Percentiles rank a stretch among this genome's conserved stretches.
phyloP scores from a whole-genome alignment of 495 filamentous ascomycete genomes.

The Podospora pseudoanserina region DNA sequence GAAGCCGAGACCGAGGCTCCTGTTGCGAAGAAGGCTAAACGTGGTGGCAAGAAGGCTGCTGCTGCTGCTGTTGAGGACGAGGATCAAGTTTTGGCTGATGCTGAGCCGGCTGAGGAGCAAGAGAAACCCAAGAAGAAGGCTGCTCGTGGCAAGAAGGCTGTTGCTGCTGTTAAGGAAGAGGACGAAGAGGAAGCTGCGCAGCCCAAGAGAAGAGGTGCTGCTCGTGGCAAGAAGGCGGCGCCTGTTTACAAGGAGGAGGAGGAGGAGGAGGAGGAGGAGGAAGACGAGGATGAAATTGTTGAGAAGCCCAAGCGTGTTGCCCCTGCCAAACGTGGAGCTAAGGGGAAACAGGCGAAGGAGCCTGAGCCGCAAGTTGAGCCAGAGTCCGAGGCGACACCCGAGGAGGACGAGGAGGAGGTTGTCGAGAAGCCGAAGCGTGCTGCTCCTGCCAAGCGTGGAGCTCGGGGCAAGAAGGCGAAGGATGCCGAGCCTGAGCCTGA shows the following conservation, averaged over 20 bases:
- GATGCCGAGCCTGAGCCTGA: constrained; percentile 23
- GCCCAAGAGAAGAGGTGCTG: not conserved
- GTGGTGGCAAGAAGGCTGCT: constrained; percentile 30
- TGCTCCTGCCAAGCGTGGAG: constrained; percentile 18
- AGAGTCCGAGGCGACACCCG: constrained; percentile 14
- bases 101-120: constrained; percentile 17
- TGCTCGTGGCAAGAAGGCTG: constrained; percentile 15
- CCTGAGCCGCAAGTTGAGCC: constrained; percentile 2
- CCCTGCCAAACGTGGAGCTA: constrained; percentile 11
- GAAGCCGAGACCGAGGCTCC: constrained; percentile 19
- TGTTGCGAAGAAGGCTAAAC: constrained; percentile 31
- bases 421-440: constrained; percentile 14
- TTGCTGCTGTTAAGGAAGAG: constrained; percentile 11
- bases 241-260: constrained; percentile 22
- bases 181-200: constrained; percentile 30
- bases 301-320: constrained; percentile 9
- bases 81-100: constrained; percentile 23
- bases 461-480: constrained; percentile 21
- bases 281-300: constrained; percentile 15
- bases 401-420: constrained; percentile 18
- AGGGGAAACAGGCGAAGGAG: constrained; percentile 12
- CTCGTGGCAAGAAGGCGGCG: constrained; percentile 12
- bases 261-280: constrained; percentile 23
- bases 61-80: constrained; percentile 26
- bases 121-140: constrained; percentile 21